These are phyloP conservation scores for Papiliotrema flavescens DNA, from an alignment of 1,284 basidiomycete species.

Conservation along the genomic window DNA sequence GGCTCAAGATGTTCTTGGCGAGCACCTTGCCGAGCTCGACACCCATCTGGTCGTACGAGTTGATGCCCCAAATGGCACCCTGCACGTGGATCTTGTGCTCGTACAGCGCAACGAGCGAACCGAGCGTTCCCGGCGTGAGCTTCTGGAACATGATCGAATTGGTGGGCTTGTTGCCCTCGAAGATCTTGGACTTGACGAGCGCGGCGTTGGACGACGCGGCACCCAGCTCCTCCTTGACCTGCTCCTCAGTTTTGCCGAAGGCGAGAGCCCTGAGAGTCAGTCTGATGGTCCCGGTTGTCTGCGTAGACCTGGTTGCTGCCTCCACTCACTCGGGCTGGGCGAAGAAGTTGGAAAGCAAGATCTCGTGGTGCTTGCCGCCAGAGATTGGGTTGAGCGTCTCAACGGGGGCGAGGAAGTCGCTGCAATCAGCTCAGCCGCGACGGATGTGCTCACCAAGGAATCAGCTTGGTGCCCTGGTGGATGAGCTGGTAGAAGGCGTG, in stretches of 20 bases:
- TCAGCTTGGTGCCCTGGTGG: constrained; percentile 90
- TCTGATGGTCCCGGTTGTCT: neutral
- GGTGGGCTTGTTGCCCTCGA: constrained; percentile 94
- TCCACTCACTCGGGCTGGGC: constrained; percentile 74
- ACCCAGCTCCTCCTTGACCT: constrained; percentile 77
- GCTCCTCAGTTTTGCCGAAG: constrained; percentile 91
- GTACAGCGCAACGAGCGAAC: constrained; percentile 52
- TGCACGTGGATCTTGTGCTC: constrained; percentile 99
- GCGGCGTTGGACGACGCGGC: constrained; percentile 69
- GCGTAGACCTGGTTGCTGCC: too few relatives aligned
- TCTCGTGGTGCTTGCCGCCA: constrained; percentile 91
- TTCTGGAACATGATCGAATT: constrained; percentile 95
- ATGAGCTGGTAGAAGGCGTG: constrained; percentile 99
- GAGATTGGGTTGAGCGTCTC: constrained; percentile 87
- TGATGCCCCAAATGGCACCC: constrained; percentile 96
- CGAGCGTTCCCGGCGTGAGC: constrained; percentile 84
- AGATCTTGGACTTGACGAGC: constrained; percentile 94
- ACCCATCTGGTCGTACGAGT: constrained; percentile 78
- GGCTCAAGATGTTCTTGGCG: constrained; percentile 89
- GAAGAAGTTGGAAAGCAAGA: constrained; percentile 96
- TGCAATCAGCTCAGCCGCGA: constrained; percentile 24
- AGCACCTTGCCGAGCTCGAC: constrained; percentile 93
- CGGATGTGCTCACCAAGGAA: constrained; percentile 56
- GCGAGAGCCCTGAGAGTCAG: constrained; percentile 63
- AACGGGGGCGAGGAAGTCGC: constrained; percentile 93